Base-by-base conservation (phyloP, 2,329 filamentous ascomycete species). In the Xylariaceae sp. region DNA sequence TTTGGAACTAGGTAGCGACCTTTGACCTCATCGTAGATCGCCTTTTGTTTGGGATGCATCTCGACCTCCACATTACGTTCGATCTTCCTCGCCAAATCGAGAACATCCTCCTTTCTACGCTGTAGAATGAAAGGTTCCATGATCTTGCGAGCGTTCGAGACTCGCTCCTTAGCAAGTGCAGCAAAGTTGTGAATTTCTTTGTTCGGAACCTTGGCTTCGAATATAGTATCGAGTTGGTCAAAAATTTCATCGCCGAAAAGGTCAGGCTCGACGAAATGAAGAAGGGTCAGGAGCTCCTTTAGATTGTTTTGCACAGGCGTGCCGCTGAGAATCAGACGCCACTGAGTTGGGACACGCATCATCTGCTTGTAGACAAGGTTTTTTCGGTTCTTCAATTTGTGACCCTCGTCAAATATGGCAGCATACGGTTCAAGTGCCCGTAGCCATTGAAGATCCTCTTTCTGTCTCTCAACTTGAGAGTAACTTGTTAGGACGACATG, bases 271-370 rank as follows among this genome's bases (percentile, higher is more conserved):
- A 99, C 91, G 66, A 99, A 97, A n/a, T 87, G 90, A 12, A 99
- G 81, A 13, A 99, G 81, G 2, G 91, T 89, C 39, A 91, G 87
- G 63, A 99, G 83, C 72, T 99, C 94, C 66, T 93, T 87, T 17
- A 99, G 76, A 67, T 97, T 97, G 73, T 99, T 95, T 69, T 95
- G 90, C 2, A 99, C 80, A 0, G 94, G 94, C 0, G 94, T 99
- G 40, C 94, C 94, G 28, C 87, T 90, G 22, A 99, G 80, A 4
- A 99, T 78, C 46, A 99, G 81, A 56, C 91, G 86, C 79, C 94
- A 97, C n/a, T 83, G 75, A 0, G 90, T 86, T 0, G 81, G 81
- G 48, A 99, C 91, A 34, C 82, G 80, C 63, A 89, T 84, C 47
- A 97, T 77, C 54, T 89, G 86, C 63, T 84, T 82, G 69, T 97